phyloP scores from a whole-genome alignment of 345 rosid genomes.

The Brassica incana region DNA sequence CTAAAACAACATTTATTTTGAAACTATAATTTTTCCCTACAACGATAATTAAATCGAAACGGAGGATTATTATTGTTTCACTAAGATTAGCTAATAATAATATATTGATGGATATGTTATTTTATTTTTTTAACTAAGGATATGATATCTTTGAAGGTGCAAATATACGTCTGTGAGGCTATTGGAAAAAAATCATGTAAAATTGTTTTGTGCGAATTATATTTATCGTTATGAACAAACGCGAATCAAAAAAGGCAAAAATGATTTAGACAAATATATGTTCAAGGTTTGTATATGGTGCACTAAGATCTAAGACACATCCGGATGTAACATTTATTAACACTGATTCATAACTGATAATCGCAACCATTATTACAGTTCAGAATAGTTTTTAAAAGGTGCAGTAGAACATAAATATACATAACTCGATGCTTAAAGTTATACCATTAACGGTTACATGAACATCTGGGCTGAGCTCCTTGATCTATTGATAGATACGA shows the following conservation, averaged over 20 bases:
- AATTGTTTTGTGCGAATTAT: background rate
- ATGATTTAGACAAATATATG: too few species aligned
- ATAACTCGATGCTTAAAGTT: background rate
- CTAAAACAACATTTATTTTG: too few species aligned
- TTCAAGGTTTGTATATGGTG: too few species aligned
- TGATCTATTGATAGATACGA: too few species aligned
- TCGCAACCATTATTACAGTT: background rate
- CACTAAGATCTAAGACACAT: too few species aligned
- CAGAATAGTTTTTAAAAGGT: background rate
- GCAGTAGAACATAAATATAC: background rate
- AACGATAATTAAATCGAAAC: background rate
- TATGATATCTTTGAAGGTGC: constrained; percentile 22
- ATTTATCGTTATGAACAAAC: background rate
- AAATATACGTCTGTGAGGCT: constrained; percentile 5
- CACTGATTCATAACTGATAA: constrained; percentile 1
- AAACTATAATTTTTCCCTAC: too few species aligned
- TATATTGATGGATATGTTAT: constrained; percentile 13
- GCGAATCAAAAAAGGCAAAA: too few species aligned
- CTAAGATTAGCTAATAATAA: constrained; percentile 26
- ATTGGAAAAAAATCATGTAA: background rate
- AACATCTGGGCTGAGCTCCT: too few species aligned
- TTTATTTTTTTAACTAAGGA: background rate
- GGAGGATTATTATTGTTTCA: background rate
- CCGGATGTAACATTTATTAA: background rate
- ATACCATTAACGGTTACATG: too few species aligned